Conservation (phyloP, 1,284 basidiomycete genomes). For the Porodaedalea pini region DNA sequence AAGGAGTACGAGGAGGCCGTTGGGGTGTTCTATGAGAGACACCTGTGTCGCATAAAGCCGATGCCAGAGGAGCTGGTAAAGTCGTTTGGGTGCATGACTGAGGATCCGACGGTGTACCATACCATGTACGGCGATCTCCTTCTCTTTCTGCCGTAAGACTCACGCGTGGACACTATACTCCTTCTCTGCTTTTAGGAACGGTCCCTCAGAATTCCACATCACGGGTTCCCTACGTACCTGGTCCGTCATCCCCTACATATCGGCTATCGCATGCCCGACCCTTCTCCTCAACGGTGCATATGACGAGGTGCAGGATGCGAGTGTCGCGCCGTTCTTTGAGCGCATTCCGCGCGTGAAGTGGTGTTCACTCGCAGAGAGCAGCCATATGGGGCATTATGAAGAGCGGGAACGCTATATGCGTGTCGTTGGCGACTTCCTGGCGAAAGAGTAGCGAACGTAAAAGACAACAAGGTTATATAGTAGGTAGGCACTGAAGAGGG, state of each 20-base stretch:
- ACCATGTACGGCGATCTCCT: conserved; percentile 37
- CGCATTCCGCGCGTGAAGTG: conserved; percentile 44
- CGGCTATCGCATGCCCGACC: conserved; percentile 45
- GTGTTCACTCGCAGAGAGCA: conserved; percentile 43
- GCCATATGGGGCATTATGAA: conserved; percentile 45
- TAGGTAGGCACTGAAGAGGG: background rate
- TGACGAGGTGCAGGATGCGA: conserved; percentile 47
- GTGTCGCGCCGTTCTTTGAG: conserved; percentile 43
- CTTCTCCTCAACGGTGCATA: conserved; percentile 49
- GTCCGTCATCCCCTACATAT: conserved; percentile 41
- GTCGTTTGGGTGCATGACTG: conserved; percentile 31
- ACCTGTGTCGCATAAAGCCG: conserved; percentile 45
- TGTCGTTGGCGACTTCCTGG: conserved; percentile 36
- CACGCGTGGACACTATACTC: background rate
- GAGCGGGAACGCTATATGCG: conserved; percentile 44
- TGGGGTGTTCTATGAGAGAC: conserved; percentile 39
- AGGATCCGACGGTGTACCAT: conserved; percentile 47
- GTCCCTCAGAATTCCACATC: conserved; percentile 49
- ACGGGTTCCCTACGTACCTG: conserved; percentile 47
- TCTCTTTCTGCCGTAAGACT: background rate
- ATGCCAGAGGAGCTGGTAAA: conserved; percentile 35
- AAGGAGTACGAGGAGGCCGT: conserved; percentile 46
- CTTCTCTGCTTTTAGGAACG: conserved; percentile 37
- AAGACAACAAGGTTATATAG: background rate
- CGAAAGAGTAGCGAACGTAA: background rate